phyloP scores from a whole-genome alignment of 192 early-diverging fungal species.

The Backusella tarrabulga region DNA sequence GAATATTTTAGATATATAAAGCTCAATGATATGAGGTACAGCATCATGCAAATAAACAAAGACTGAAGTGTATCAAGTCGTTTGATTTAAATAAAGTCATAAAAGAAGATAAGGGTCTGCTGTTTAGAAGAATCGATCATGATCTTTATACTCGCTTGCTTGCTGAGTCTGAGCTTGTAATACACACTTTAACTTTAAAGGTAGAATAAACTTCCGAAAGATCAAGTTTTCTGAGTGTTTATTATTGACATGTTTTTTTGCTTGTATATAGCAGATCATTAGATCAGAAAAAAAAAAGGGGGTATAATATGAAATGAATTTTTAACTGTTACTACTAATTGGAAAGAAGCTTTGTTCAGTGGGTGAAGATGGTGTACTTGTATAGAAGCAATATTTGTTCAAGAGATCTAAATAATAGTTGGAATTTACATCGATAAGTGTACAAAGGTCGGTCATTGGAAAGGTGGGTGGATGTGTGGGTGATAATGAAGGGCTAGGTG shows the following conservation, averaged over 20 bases:
- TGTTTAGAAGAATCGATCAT: too few species aligned
- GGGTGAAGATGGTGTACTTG: slow-evolving; percentile 20
- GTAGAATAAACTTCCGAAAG: neutral
- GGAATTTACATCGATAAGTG: slow-evolving; percentile 34
- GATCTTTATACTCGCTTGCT: neutral
- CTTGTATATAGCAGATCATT: neutral
- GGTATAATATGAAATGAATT: neutral
- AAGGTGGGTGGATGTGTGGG: neutral
- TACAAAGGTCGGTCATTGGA: neutral
- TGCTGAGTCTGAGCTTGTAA: neutral
- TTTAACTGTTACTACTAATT: neutral
- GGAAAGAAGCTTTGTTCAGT: slow-evolving; percentile 3
- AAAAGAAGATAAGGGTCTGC: too few species aligned
- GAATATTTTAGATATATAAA: too few species aligned
- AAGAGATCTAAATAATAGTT: slow-evolving; percentile 51
- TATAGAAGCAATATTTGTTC: slow-evolving; percentile 57
- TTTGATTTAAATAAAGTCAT: too few species aligned
- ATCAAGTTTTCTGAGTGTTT: neutral
- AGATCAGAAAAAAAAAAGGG: neutral
- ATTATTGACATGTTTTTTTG: neutral
- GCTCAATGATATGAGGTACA: too few species aligned
- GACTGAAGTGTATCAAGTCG: too few species aligned
- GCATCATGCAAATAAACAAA: too few species aligned
- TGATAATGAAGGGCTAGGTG: slow-evolving; percentile 1
- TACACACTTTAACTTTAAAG: neutral